phyloP scores from a whole-genome alignment of 2,329 filamentous ascomycete species.

The Colletotrichum limetticola region DNA sequence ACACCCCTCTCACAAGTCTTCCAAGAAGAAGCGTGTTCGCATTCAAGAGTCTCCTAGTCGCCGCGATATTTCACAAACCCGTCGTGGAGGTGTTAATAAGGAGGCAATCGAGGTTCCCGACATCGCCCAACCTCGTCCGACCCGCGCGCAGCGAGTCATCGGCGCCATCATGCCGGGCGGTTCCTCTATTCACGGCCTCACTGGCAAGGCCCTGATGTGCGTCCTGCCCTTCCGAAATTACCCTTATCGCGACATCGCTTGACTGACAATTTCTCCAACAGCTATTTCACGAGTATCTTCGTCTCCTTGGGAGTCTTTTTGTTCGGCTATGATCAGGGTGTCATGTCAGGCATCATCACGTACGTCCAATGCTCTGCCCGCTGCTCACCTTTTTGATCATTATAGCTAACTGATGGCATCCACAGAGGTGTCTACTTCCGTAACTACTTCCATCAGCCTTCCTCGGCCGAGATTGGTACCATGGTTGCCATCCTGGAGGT shows the following conservation, averaged over 20 bases:
- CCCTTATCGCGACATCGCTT: background rate
- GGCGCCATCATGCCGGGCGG: slow-evolving; percentile 88
- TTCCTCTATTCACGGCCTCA: slow-evolving; percentile 87
- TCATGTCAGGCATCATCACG: slow-evolving; percentile 82
- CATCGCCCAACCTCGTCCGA: slow-evolving; percentile 71
- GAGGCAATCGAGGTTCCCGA: slow-evolving; percentile 87
- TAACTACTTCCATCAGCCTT: slow-evolving; percentile 91
- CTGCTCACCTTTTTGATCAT: background rate
- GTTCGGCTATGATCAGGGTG: slow-evolving; percentile 90
- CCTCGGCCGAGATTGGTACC: slow-evolving; percentile 87
- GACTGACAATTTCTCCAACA: slow-evolving; percentile 49
- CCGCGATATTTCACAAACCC: slow-evolving; percentile 47
- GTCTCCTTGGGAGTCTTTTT: slow-evolving; percentile 88
- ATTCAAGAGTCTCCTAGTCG: slow-evolving; percentile 66
- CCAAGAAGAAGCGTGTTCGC: slow-evolving; percentile 73
- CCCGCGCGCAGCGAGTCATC: slow-evolving; percentile 75
- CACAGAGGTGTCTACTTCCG: slow-evolving; percentile 85
- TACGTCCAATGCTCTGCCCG: slow-evolving; percentile 50
- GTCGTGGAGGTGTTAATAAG: slow-evolving; percentile 64
- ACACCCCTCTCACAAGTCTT: slow-evolving; percentile 49
- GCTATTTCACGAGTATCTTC: slow-evolving; percentile 94
- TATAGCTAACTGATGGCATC: slow-evolving; percentile 2
- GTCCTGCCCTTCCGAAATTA: slow-evolving; percentile 41
- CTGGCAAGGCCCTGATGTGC: slow-evolving; percentile 93
- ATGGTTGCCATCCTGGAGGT: slow-evolving; percentile 98